Percentiles rank a stretch among this genome's conserved stretches.
phyloP scores from a whole-genome alignment of 768 basidiomycete species.

The Trametes cubensis region DNA sequence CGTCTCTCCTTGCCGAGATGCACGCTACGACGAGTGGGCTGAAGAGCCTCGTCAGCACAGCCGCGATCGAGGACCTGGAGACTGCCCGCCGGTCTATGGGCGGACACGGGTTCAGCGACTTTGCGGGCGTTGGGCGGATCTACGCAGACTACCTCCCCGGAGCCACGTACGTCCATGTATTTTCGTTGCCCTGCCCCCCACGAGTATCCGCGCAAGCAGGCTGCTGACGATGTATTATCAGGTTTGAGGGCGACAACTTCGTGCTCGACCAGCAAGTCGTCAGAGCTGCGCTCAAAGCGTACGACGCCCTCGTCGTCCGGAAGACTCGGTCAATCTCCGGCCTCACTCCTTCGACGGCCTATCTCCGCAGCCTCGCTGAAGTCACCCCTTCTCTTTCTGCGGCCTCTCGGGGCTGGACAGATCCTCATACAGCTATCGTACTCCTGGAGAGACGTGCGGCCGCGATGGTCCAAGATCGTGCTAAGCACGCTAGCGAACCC shows the following conservation, averaged over 20 bases:
- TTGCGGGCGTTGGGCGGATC: constrained; percentile 63
- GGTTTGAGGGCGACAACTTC: constrained; percentile 81
- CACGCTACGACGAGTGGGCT: constrained; percentile 72
- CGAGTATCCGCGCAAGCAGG: too few relatives aligned
- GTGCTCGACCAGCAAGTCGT: constrained; percentile 77
- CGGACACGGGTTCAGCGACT: constrained; percentile 76
- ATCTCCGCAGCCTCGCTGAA: constrained; percentile 54
- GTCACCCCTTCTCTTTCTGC: not conserved
- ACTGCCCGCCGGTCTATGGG: constrained; percentile 71
- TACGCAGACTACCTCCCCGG: constrained; percentile 69
- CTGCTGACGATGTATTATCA: constrained; percentile 26
- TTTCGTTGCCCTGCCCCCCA: too few relatives aligned
- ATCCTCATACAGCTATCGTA: constrained; percentile 41
- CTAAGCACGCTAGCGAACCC: constrained; percentile 35
- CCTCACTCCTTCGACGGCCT: constrained; percentile 53
- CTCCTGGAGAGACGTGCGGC: constrained; percentile 72
- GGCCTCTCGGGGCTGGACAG: constrained; percentile 37
- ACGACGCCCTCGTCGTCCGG: constrained; percentile 39
- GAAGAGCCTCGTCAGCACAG: constrained; percentile 59
- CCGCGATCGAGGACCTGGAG: constrained; percentile 62
- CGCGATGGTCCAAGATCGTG: constrained; percentile 50
- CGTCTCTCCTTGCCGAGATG: constrained; percentile 67
- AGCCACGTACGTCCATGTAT: constrained; percentile 51
- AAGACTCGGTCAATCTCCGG: constrained; percentile 30
- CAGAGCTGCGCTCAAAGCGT: constrained; percentile 68